These are phyloP conservation scores for Geosmithia flava DNA, from an alignment of 2,329 filamentous ascomycete genomes.

Conservation along the genomic window DNA sequence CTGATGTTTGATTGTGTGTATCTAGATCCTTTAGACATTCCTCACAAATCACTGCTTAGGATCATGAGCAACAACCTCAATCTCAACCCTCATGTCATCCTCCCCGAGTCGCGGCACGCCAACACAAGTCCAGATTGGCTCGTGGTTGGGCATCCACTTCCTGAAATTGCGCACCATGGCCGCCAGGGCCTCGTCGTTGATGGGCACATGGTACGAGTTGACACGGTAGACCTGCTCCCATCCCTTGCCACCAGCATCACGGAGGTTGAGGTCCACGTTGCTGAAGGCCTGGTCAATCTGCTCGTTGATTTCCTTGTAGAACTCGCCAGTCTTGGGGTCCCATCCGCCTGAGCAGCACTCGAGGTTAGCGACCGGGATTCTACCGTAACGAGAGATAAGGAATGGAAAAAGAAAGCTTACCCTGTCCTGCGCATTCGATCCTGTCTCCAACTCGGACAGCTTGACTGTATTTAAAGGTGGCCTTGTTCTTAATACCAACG, in stretches of 20 bases:
- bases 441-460: slow-evolving; percentile 33
- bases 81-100: slow-evolving; percentile 43
- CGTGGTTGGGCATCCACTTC: slow-evolving; percentile 37
- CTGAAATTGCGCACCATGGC: slow-evolving; percentile 32
- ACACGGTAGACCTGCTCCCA: slow-evolving; percentile 41
- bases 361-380: background rate
- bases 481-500: slow-evolving; percentile 11
- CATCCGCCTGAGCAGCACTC: slow-evolving; percentile 14
- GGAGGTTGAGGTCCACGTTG: slow-evolving; percentile 40
- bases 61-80: slow-evolving; percentile 40
- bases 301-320: slow-evolving; percentile 23
- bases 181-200: slow-evolving; percentile 19
- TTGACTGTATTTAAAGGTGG: slow-evolving; percentile 28
- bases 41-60: background rate
- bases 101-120: slow-evolving; percentile 33
- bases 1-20: too few relatives aligned
- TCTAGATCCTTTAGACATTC: too few relatives aligned
- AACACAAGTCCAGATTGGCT: slow-evolving; percentile 40
- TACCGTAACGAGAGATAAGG: too few relatives aligned
- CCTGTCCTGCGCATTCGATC: slow-evolving; percentile 34
- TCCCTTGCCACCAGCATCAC: slow-evolving; percentile 39
- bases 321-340: slow-evolving; percentile 12
- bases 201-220: slow-evolving; percentile 26
- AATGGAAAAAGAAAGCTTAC: too few relatives aligned
- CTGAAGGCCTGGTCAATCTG: slow-evolving; percentile 40